Conservation (phyloP, 2,329 filamentous ascomycete genomes). For the Colletotrichum acutatum region DNA sequence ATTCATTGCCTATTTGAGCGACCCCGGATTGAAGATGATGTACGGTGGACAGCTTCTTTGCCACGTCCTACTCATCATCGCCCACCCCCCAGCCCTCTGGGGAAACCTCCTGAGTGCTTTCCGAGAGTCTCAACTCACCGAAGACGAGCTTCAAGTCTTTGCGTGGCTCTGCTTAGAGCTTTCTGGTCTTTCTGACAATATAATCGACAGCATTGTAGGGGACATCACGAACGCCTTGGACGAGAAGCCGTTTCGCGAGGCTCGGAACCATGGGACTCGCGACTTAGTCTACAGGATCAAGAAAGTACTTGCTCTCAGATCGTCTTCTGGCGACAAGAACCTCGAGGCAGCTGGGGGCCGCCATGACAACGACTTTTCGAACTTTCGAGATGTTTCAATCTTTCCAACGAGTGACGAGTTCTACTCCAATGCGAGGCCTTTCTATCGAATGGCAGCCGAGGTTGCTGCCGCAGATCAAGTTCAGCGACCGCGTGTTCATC, state of each 20-base stretch:
- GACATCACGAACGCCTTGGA: slow-evolving; percentile 43
- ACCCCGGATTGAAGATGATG: slow-evolving; percentile 58
- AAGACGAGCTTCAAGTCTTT: slow-evolving; percentile 49
- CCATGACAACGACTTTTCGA: slow-evolving; percentile 77
- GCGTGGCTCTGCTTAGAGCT: slow-evolving; percentile 63
- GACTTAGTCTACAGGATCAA: slow-evolving; percentile 50
- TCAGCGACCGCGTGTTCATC: slow-evolving; percentile 58
- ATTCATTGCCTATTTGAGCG: slow-evolving; percentile 52
- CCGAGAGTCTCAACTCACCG: slow-evolving; percentile 43
- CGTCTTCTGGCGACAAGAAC: slow-evolving; percentile 32
- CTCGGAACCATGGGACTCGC: slow-evolving; percentile 39
- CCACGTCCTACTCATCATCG: slow-evolving; percentile 56
- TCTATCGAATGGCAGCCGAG: slow-evolving; percentile 64
- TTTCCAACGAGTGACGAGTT: slow-evolving; percentile 76
- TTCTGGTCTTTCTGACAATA: slow-evolving; percentile 49
- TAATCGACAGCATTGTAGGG: slow-evolving; percentile 39
- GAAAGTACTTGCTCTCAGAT: slow-evolving; percentile 47
- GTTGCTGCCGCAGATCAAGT: slow-evolving; percentile 52
- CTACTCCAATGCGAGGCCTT: slow-evolving; percentile 60
- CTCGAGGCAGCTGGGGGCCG: slow-evolving; percentile 67
- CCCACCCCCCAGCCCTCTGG: slow-evolving; percentile 67
- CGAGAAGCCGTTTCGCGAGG: slow-evolving; percentile 39
- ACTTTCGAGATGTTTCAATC: slow-evolving; percentile 71
- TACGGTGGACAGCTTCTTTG: slow-evolving; percentile 61
- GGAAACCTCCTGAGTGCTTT: slow-evolving; percentile 47